Percentiles rank a stretch among this genome's conserved stretches.
These are phyloP conservation scores for Dothideomycetes sp. DNA, from an alignment of 2,329 filamentous ascomycete species.

Conservation along the genomic window DNA sequence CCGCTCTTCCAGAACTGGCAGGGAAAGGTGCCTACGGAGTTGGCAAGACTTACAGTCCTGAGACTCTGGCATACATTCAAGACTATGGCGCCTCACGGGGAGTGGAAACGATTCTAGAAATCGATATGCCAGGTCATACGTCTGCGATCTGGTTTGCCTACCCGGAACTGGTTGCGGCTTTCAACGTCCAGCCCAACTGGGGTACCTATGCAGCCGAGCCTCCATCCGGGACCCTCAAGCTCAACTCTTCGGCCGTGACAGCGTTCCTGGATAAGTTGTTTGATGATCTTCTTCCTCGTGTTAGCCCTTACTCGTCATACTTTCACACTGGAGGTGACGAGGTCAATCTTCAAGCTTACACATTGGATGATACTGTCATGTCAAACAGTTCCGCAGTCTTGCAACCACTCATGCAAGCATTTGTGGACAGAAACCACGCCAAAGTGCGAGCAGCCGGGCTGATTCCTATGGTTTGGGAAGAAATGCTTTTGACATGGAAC, in stretches of 20 bases:
- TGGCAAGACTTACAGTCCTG: constrained; percentile 55
- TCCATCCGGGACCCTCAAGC: constrained; percentile 54
- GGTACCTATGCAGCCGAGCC: constrained; percentile 42
- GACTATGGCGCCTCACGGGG: constrained; percentile 58
- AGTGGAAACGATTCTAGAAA: constrained; percentile 62
- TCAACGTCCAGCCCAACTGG: constrained; percentile 44
- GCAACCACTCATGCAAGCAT: constrained; percentile 64
- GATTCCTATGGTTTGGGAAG: constrained; percentile 76
- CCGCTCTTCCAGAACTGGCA: constrained; percentile 60
- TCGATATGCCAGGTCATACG: constrained; percentile 74
- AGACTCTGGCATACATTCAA: constrained; percentile 56
- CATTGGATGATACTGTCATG: constrained; percentile 59
- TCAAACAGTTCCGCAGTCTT: constrained; percentile 56
- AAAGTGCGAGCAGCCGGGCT: constrained; percentile 54
- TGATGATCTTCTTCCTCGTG: constrained; percentile 63
- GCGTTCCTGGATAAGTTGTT: constrained; percentile 63
- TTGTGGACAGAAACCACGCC: constrained; percentile 59
- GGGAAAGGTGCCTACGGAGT: constrained; percentile 61
- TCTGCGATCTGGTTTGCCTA: constrained; percentile 54
- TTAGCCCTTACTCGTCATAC: constrained; percentile 57
- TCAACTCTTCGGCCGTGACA: constrained; percentile 62
- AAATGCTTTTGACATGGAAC: constrained; percentile 72
- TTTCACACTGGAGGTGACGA: constrained; percentile 88
- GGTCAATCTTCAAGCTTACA: constrained; percentile 65
- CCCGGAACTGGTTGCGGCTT: constrained; percentile 61